These are phyloP conservation scores for Litchi chinensis DNA, from an alignment of 345 rosid genomes.

Conservation along the genomic window DNA sequence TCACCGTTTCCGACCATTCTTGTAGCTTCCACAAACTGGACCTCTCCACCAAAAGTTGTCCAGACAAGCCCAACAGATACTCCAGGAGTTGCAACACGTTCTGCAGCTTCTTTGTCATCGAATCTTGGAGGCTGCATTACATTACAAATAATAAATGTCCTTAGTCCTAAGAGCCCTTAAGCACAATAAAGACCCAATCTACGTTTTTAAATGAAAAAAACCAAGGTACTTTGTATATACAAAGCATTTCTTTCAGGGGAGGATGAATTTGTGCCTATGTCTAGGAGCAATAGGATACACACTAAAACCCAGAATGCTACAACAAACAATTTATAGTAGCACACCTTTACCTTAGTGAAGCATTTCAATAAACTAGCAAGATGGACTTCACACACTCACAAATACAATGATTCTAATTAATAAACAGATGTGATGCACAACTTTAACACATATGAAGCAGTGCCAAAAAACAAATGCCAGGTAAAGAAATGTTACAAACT, in stretches of 20 bases:
- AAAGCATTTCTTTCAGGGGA: conserved; percentile 5
- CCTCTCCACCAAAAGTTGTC: conserved; percentile 99
- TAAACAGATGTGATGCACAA: background rate
- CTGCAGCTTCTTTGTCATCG: conserved; percentile 93
- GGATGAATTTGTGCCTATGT: conserved; percentile 6
- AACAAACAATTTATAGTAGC: background rate
- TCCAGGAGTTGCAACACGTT: conserved; percentile 94
- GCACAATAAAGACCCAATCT: conserved; percentile 11
- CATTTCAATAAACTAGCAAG: background rate
- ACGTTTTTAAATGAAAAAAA: background rate
- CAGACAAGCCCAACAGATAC: conserved; percentile 96
- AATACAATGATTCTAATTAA: background rate
- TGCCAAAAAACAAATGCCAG: background rate
- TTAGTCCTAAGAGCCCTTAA: background rate
- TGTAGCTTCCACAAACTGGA: conserved; percentile 94
- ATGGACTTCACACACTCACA: background rate
- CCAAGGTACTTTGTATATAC: background rate
- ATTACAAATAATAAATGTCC: conserved; percentile 19
- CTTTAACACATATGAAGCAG: background rate
- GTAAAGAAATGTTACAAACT: conserved; percentile 13
- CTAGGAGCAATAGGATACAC: conserved; percentile 12
- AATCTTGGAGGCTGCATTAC: conserved; percentile 86
- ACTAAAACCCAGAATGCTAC: conserved; percentile 1
- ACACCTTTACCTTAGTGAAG: background rate
- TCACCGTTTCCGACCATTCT: conserved; percentile 93